Conservation (phyloP, 2,329 filamentous ascomycete species). For the Gaeumannomyces tritici region DNA sequence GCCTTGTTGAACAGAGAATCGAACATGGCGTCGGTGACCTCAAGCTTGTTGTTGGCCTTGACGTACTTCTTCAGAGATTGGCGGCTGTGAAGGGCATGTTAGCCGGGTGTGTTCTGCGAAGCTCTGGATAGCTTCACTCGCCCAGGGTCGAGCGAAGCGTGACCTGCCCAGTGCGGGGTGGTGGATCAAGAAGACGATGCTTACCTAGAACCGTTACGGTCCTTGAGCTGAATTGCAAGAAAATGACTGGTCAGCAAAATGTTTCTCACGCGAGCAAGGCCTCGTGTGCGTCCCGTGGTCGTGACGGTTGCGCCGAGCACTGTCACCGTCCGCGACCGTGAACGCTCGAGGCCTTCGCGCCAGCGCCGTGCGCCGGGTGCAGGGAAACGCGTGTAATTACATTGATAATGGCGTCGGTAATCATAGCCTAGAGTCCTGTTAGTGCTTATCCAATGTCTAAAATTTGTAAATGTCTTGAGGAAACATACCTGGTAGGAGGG, state of each 20-base stretch:
- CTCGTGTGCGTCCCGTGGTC: not conserved
- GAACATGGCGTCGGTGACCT: conserved; percentile 43
- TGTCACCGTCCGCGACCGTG: not conserved
- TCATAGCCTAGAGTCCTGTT: conserved; percentile 45
- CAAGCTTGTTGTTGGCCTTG: conserved; percentile 41
- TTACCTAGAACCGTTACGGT: conserved; percentile 49
- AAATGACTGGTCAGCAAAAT: conserved; percentile 28
- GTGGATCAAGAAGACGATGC: conserved; percentile 6
- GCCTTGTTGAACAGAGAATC: conserved; percentile 78
- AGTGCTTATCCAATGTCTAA: conserved; percentile 18
- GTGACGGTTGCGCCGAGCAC: too few relatives aligned
- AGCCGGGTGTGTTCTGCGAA: conserved; percentile 13
- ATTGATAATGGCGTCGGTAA: conserved; percentile 50
- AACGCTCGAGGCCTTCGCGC: conserved; percentile 5
- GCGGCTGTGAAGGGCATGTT: conserved; percentile 29
- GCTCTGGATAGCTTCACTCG: conserved; percentile 9
- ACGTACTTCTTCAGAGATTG: conserved; percentile 54
- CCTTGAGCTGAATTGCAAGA: conserved; percentile 43
- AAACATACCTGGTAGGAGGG: conserved; percentile 50
- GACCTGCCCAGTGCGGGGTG: conserved; percentile 6
- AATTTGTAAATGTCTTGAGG: conserved; percentile 6
- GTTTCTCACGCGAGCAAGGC: not conserved
- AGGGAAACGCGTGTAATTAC: conserved; percentile 34
- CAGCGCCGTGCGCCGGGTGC: conserved; percentile 26
- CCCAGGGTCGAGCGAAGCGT: conserved; percentile 6